Conservation (phyloP, 768 basidiomycete genomes). For the Suillus placidus region DNA sequence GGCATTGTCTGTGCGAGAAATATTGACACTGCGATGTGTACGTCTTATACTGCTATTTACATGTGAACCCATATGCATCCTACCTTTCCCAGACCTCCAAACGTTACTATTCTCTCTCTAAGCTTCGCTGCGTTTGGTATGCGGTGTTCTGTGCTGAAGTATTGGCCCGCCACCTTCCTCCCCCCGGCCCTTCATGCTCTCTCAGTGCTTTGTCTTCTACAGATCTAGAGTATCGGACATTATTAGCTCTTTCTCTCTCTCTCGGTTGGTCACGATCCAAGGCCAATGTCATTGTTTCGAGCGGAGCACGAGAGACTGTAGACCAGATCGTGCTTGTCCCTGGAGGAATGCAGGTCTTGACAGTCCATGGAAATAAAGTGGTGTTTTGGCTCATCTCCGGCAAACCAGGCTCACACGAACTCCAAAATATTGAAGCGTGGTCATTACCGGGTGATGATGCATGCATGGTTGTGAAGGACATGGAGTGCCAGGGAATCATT, state of each 20-base stretch:
- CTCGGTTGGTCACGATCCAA: slow-evolving; percentile 29
- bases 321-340: slow-evolving; percentile 31
- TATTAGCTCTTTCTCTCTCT: slow-evolving; percentile 29
- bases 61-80: not conserved
- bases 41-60: slow-evolving; percentile 1
- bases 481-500: slow-evolving; percentile 19
- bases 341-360: slow-evolving; percentile 30
- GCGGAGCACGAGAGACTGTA: slow-evolving; percentile 9
- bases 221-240: slow-evolving; percentile 31
- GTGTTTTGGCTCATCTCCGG: slow-evolving; percentile 25
- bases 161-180: slow-evolving; percentile 22
- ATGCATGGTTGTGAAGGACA: slow-evolving; percentile 25
- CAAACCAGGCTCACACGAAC: slow-evolving; percentile 17
- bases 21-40: slow-evolving; percentile 28
- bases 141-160: slow-evolving; percentile 25
- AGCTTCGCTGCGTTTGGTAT: slow-evolving; percentile 28
- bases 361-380: slow-evolving; percentile 29
- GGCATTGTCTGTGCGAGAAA: slow-evolving; percentile 12
- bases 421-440: slow-evolving; percentile 27
- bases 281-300: slow-evolving; percentile 18
- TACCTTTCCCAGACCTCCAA: slow-evolving; percentile 24
- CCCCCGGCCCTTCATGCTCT: slow-evolving; percentile 18
- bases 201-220: slow-evolving; percentile 21
- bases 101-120: slow-evolving; percentile 29
- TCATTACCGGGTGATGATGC: slow-evolving; percentile 16